Evolutionary conservation across 805 yeast genomes (phyloP).

Genomic region (Ogataea corticis): DNA sequence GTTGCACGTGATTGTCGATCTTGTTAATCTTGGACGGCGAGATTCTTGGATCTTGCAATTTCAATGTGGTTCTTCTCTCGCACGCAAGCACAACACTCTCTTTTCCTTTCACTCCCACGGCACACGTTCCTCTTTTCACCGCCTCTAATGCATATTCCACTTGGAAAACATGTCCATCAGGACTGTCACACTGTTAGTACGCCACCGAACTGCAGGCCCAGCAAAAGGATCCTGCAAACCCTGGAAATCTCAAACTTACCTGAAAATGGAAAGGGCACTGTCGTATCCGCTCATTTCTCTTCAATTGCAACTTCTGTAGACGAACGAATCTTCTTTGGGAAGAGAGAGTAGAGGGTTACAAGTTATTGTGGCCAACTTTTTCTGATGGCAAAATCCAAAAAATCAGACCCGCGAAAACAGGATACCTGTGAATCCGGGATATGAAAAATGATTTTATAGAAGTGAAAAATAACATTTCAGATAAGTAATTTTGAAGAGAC

Average conservation of each 20-base stretch:
- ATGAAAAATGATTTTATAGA: too few relatives aligned
- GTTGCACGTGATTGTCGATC: constrained; percentile 84
- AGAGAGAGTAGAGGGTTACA: too few relatives aligned
- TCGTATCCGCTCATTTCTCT: constrained; percentile 94
- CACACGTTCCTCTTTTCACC: constrained; percentile 97
- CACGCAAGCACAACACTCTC: constrained; percentile 92
- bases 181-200: constrained; percentile 47
- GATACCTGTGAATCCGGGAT: too few relatives aligned
- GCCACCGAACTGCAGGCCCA: neutral
- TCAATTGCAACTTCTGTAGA: constrained; percentile 1
- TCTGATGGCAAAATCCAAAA: constrained; percentile 7
- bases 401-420: neutral
- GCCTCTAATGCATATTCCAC: constrained; percentile 98
- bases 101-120: constrained; percentile 93
- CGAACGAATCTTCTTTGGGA: too few relatives aligned
- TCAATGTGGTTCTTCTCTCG: constrained; percentile 92
- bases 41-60: constrained; percentile 93
- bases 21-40: constrained; percentile 94
- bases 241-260: constrained; percentile 51
- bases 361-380: neutral
- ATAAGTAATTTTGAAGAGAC: too few relatives aligned
- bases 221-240: neutral
- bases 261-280: constrained; percentile 95
- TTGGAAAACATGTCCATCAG: constrained; percentile 98
- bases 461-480: too few relatives aligned